These are phyloP conservation scores for Wickerhamomyces sp. DNA, from an alignment of 1,139 yeast species.

Conservation along the genomic window DNA sequence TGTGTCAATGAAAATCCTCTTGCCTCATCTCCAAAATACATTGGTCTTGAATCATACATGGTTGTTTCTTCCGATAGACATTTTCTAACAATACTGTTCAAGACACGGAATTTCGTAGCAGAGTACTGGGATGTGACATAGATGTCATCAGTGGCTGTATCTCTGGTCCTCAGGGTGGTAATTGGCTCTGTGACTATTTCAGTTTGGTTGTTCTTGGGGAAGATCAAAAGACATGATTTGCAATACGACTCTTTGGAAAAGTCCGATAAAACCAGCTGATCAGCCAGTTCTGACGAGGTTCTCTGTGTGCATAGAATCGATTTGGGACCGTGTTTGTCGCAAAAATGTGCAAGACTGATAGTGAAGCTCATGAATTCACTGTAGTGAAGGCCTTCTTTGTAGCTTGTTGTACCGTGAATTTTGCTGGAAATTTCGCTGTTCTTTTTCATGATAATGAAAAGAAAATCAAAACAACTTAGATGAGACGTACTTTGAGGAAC, in stretches of 20 bases:
- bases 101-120: conserved; percentile 31
- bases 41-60: conserved; percentile 59
- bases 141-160: conserved; percentile 10
- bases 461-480: not conserved
- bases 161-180: conserved; percentile 13
- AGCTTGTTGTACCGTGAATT: not conserved
- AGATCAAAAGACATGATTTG: conserved; percentile 48
- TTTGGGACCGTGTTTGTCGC: conserved; percentile 84
- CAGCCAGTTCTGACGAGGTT: conserved; percentile 24
- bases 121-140: conserved; percentile 63
- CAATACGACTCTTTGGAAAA: conserved; percentile 45
- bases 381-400: not conserved
- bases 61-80: conserved; percentile 71
- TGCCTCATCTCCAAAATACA: conserved; percentile 64
- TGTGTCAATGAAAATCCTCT: conserved; percentile 65
- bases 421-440: not conserved
- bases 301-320: conserved; percentile 69
- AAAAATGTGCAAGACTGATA: conserved; percentile 71
- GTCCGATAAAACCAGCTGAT: conserved; percentile 26
- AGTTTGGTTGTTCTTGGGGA: conserved; percentile 31
- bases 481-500: not conserved
- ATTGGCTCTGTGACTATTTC: conserved; percentile 2
- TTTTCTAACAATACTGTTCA: conserved; percentile 47
- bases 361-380: conserved; percentile 24
- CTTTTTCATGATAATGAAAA: not conserved